phyloP scores from a whole-genome alignment of 805 yeast genomes.

The Saturnispora dispora region DNA sequence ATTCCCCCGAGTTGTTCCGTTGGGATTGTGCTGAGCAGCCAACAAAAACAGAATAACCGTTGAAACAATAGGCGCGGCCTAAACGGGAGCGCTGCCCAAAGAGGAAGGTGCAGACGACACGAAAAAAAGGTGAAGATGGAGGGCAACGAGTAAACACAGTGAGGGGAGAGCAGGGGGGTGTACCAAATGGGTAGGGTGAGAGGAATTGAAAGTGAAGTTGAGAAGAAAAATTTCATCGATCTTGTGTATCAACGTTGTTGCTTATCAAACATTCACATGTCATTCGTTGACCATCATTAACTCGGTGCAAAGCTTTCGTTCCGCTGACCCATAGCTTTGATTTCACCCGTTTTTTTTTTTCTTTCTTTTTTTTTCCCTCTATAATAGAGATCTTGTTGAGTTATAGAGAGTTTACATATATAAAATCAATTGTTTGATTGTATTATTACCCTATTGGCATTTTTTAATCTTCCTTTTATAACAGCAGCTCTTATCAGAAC shows the following conservation, averaged over 20 bases:
- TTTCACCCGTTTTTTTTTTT: not conserved
- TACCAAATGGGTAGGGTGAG: not conserved
- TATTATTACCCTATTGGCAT: not conserved
- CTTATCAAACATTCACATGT: not conserved
- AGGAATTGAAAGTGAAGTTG: no score
- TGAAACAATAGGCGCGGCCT: not conserved
- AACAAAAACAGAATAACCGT: not conserved
- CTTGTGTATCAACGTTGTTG: no score
- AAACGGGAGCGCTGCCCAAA: not conserved
- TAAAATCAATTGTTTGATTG: not conserved
- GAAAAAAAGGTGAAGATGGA: not conserved
- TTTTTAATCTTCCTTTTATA: not conserved
- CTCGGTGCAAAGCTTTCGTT: constrained; percentile 1
- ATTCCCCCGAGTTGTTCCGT: not conserved
- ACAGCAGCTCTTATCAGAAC: not conserved
- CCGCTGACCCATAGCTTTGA: not conserved
- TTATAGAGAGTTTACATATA: not conserved
- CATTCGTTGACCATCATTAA: not conserved
- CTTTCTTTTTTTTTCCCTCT: not conserved
- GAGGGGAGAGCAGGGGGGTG: not conserved
- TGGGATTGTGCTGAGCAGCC: not conserved
- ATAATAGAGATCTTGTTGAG: not conserved
- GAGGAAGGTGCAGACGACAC: not conserved
- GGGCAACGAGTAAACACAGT: not conserved
- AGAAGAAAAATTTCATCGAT: not conserved